Percentiles rank a stretch among this genome's conserved stretches.
phyloP scores from a whole-genome alignment of 2,329 filamentous ascomycete species.

The Gaeumannomyces sp. region DNA sequence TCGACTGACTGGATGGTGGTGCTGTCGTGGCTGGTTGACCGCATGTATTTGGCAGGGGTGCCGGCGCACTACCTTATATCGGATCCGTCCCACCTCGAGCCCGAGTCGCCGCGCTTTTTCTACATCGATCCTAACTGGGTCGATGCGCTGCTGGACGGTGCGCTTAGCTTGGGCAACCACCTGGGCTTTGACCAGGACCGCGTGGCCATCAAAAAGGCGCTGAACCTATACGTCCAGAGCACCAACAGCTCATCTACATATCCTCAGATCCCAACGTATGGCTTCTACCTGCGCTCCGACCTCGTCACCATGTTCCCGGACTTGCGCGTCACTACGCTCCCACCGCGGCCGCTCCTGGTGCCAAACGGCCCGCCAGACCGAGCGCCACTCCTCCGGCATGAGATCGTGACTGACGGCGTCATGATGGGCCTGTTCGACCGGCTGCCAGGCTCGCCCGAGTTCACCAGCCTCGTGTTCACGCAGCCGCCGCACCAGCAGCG shows the following conservation, averaged over 20 bases:
- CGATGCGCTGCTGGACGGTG: conserved; percentile 37
- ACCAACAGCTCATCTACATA: conserved; percentile 13
- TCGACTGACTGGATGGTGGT: conserved; percentile 32
- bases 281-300: conserved; percentile 32
- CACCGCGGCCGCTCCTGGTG: not conserved
- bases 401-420: conserved; percentile 25
- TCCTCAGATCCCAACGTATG: conserved; percentile 30
- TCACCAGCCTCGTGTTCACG: conserved; percentile 24
- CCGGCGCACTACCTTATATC: conserved; percentile 35
- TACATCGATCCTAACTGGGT: conserved; percentile 37
- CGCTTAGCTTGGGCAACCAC: conserved; percentile 34
- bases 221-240: conserved; percentile 27
- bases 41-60: conserved; percentile 28
- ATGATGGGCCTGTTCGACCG: conserved; percentile 29
- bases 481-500: conserved; percentile 34
- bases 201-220: conserved; percentile 22
- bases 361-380: conserved; percentile 14
- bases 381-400: conserved; percentile 25
- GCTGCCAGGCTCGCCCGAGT: conserved; percentile 17
- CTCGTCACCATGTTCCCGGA: conserved; percentile 32
- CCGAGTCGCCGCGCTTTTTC: conserved; percentile 38
- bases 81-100: conserved; percentile 28
- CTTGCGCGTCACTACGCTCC: conserved; percentile 21
- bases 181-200: conserved; percentile 24
- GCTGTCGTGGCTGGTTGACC: conserved; percentile 30